Conservation (phyloP, 257 asterid genomes). For the Jasminum sambac region DNA sequence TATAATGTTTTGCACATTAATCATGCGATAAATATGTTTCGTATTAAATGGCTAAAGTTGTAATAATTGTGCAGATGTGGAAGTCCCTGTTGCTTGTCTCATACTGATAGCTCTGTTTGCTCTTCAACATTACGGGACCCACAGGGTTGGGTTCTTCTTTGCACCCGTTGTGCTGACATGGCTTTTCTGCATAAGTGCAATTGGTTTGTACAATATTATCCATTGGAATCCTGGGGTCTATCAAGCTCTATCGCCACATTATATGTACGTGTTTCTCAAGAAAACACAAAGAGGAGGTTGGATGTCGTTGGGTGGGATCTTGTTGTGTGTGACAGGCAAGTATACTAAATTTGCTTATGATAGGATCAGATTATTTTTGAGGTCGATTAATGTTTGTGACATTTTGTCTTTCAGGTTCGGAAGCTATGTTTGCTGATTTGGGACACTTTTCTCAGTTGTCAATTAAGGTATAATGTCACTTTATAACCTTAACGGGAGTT, state of each 20-base stretch:
- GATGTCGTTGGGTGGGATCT: constrained; percentile 95
- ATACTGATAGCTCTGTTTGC: constrained; percentile 84
- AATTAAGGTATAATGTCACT: constrained; percentile 51
- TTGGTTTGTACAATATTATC: constrained; percentile 77
- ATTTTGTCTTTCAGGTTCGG: constrained; percentile 66
- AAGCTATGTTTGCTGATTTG: constrained; percentile 98
- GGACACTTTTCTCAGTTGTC: constrained; percentile 95
- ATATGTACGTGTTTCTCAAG: constrained; percentile 85
- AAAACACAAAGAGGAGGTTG: constrained; percentile 82
- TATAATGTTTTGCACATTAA: too few relatives aligned
- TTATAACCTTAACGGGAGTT: neutral
- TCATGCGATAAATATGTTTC: too few relatives aligned
- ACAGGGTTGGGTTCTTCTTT: constrained; percentile 94
- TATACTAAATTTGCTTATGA: neutral
- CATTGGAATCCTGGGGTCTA: constrained; percentile 82
- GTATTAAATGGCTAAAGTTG: constrained; percentile 15
- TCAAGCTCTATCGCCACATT: constrained; percentile 79
- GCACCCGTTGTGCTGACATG: constrained; percentile 92
- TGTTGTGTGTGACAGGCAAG: constrained; percentile 85
- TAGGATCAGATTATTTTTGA: neutral
- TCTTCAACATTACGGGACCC: constrained; percentile 98
- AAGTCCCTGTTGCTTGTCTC: constrained; percentile 80
- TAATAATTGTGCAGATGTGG: constrained; percentile 72
- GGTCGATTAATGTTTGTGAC: constrained; percentile 15
- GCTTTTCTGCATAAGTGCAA: constrained; percentile 83